Evolutionary conservation across 768 basidiomycete genomes (phyloP), one percentile per base, ranked within the genome.

Genomic region (Cyclocybe aegerita): DNA sequence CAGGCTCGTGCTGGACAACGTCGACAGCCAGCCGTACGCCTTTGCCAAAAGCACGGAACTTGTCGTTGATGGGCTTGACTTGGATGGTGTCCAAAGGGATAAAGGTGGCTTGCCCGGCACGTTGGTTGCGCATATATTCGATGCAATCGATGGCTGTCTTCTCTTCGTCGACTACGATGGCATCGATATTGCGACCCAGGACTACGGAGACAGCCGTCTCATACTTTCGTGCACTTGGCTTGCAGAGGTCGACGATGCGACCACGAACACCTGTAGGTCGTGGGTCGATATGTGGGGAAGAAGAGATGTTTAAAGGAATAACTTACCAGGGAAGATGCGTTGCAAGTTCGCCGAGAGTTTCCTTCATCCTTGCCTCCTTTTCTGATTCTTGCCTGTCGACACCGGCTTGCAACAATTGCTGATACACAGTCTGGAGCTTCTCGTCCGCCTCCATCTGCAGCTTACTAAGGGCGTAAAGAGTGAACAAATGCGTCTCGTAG

Each of bases 71-170:
- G 1, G 93, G 86, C 66, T 96, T 98, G 32, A 88, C 88, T 63
- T 93, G 91, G 57, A 98, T 96, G 7, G 93, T 95, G 66, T 98
- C 96, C n/a, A 99, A 85, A 0, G 97, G 97, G 40, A 99, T 89
- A 73, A 98, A 98, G 0, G 97, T 99, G 9, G 96, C 96, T 70
- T 94, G 92, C 1, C 96, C 97, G 0, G 90, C 85, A 33, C 95
- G 88, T 68, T 97, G 93, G 53, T 88, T 94, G 54, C 93, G 88
- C 82, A 99, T 83, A 67, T 97, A 98, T 88, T 98, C 93, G 60
- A 98, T 98, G 65, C 96, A 98, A 58, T 95, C 93, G 49, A 98
- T 97, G 1, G 93, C 97, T 1, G 91, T 95, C 70, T 91, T 93
- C 73, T 98, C 95, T 62, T 93, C 88, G 61, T 99, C 96, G 1